phyloP scores from a whole-genome alignment of 1,139 yeast genomes.

The Scheffersomyces titani region DNA sequence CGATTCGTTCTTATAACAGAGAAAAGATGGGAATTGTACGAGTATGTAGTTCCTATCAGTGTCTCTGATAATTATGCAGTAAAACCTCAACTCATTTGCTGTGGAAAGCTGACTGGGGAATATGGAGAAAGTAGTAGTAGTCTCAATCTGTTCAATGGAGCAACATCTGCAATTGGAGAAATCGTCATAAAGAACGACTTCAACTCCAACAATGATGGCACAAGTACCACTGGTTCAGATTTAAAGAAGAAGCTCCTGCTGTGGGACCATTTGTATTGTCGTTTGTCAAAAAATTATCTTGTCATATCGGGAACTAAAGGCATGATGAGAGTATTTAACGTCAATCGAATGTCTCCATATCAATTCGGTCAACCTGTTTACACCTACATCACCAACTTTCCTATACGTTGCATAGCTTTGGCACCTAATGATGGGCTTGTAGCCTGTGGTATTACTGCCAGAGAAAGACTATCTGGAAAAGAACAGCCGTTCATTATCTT shows the following conservation, averaged over 20 bases:
- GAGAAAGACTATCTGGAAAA: conserved; percentile 65
- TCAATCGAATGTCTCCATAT: conserved; percentile 36
- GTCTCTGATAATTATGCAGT: conserved; percentile 26
- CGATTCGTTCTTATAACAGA: conserved; percentile 66
- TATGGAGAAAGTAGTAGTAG: conserved; percentile 52
- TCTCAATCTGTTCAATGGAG: conserved; percentile 24
- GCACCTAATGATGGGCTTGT: conserved; percentile 64
- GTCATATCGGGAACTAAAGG: conserved; percentile 78
- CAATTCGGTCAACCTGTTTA: conserved; percentile 63
- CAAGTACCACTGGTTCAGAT: conserved; percentile 18
- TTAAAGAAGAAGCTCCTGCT: conserved; percentile 29
- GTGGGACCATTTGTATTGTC: conserved; percentile 72
- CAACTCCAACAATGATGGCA: conserved; percentile 17
- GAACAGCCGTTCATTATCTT: conserved; percentile 82
- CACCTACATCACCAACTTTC: conserved; percentile 69
- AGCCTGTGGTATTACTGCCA: conserved; percentile 83
- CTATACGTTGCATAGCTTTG: conserved; percentile 75
- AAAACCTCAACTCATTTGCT: conserved; percentile 60
- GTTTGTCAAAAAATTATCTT: conserved; percentile 59
- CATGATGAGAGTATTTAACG: conserved; percentile 62
- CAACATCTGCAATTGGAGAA: conserved; percentile 18
- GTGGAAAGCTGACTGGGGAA: conserved; percentile 71
- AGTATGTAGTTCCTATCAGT: conserved; percentile 29
- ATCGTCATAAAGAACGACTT: conserved; percentile 38
- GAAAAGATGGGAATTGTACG: conserved; percentile 72